Evolutionary conservation across 192 early-diverging fungal genomes (phyloP).

Genomic region (Podila verticillata): DNA sequence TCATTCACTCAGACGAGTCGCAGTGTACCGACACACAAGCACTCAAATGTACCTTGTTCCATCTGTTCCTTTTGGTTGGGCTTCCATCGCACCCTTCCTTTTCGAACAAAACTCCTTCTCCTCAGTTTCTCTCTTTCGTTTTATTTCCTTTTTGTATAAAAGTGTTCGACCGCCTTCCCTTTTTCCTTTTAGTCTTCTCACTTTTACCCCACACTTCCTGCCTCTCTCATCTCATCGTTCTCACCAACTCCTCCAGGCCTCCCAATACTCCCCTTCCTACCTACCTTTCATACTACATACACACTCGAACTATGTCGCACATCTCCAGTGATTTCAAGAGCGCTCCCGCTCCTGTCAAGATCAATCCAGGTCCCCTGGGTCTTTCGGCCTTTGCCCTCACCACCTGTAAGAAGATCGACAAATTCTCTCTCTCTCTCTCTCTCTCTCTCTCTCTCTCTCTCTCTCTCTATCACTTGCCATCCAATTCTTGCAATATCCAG

Average conservation of each 20-base stretch:
- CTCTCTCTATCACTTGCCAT: conserved; percentile 17
- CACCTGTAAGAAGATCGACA: conserved; percentile 50
- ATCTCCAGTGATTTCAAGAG: conserved; percentile 19
- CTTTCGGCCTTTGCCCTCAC: conserved; percentile 70
- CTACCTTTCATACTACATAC: too few species aligned
- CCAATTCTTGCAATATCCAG: neutral
- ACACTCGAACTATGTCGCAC: neutral
- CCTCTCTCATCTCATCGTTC: neutral
- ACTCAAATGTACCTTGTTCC: too few species aligned
- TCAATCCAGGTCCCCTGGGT: conserved; percentile 73
- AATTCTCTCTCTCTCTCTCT: too few species aligned
- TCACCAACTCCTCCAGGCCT: neutral
- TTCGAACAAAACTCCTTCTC: neutral
- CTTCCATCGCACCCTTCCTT: neutral
- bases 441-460: too few species aligned
- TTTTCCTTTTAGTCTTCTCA: neutral
- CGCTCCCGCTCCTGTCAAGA: conserved; percentile 51
- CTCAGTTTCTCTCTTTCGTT: neutral
- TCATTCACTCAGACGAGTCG: too few species aligned
- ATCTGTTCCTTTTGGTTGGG: too few species aligned
- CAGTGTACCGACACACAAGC: too few species aligned
- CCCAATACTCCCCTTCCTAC: neutral
- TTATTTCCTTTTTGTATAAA: conserved; percentile 1
- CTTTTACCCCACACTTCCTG: neutral
- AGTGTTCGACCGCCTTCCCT: neutral